Evolutionary conservation across 352 stramenopile species (phyloP).

Genomic region (Thalassiosira sp.): DNA sequence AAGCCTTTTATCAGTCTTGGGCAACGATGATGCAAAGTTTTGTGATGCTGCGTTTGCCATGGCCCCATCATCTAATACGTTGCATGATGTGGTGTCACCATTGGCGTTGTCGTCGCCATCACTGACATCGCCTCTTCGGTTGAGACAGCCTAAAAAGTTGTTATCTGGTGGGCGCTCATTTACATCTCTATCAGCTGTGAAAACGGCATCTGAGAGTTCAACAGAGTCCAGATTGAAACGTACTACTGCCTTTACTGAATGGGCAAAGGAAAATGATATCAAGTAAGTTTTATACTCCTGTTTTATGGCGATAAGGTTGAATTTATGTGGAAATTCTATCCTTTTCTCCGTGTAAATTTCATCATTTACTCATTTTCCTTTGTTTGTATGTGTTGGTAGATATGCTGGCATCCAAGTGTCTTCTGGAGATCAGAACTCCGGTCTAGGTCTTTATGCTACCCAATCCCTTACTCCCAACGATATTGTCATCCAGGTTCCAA

Average conservation of each 20-base stretch:
- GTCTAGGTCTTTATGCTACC: conserved; percentile 58
- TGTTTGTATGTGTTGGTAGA: conserved; percentile 10
- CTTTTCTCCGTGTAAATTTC: neutral
- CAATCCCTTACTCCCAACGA: conserved; percentile 39
- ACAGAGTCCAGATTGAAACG: conserved; percentile 60
- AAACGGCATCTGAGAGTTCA: conserved; percentile 14
- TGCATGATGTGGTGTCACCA: neutral
- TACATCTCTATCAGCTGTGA: conserved; percentile 9
- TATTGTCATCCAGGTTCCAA: conserved; percentile 71
- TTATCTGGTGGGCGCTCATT: too few relatives aligned
- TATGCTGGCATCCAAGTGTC: conserved; percentile 42
- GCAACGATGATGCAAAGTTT: neutral
- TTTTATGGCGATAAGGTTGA: neutral
- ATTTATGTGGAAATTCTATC: neutral
- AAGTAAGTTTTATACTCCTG: conserved; percentile 30
- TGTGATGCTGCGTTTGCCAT: conserved; percentile 8
- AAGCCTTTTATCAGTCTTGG: neutral
- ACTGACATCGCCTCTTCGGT: neutral
- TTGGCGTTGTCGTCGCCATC: neutral
- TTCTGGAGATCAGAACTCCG: conserved; percentile 45
- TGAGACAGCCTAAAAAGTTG: neutral
- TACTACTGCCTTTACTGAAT: conserved; percentile 57
- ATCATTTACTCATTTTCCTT: neutral
- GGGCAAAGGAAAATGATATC: conserved; percentile 64
- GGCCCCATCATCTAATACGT: neutral